Conservation (phyloP, 176 grass and related monocot species). For the Saccharum spontaneum region DNA sequence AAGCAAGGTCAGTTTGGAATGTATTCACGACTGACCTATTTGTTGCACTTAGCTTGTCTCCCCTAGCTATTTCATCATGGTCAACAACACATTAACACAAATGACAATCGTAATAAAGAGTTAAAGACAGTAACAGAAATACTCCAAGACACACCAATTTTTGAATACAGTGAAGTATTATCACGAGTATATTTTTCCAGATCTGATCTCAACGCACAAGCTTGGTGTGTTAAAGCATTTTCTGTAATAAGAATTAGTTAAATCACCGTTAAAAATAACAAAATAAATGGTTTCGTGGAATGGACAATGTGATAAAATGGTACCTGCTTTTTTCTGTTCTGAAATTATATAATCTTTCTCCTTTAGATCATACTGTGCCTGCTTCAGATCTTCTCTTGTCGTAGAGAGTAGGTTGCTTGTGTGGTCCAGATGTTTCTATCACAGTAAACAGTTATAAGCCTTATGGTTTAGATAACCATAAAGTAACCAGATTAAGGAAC, state of each 20-base stretch:
- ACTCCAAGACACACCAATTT: conserved; percentile 58
- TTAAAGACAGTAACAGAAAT: background rate
- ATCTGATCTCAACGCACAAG: conserved; percentile 79
- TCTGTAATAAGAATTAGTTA: conserved; percentile 52
- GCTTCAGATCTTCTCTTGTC: conserved; percentile 83
- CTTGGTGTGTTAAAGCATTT: conserved; percentile 90
- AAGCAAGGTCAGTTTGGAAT: conserved; percentile 70
- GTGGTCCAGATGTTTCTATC: conserved; percentile 84
- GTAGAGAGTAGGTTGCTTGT: conserved; percentile 72
- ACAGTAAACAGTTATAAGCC: conserved; percentile 13
- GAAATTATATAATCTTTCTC: conserved; percentile 91
- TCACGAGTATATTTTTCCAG: conserved; percentile 89
- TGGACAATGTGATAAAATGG: background rate
- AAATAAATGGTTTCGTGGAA: background rate
- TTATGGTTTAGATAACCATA: background rate
- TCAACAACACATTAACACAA: conserved; percentile 11
- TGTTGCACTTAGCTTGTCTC: conserved; percentile 69
- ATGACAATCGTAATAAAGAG: background rate
- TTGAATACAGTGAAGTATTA: conserved; percentile 79
- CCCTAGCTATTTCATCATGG: conserved; percentile 56
- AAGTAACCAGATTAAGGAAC: background rate
- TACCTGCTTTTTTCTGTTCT: conserved; percentile 96
- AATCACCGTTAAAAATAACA: conserved; percentile 11
- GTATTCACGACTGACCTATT: conserved; percentile 84
- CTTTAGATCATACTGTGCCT: conserved; percentile 75